Evolutionary conservation across 345 rosid genomes (phyloP), one percentile per base, ranked within the genome.

Genomic region (Cardiospermum halicacabum): DNA sequence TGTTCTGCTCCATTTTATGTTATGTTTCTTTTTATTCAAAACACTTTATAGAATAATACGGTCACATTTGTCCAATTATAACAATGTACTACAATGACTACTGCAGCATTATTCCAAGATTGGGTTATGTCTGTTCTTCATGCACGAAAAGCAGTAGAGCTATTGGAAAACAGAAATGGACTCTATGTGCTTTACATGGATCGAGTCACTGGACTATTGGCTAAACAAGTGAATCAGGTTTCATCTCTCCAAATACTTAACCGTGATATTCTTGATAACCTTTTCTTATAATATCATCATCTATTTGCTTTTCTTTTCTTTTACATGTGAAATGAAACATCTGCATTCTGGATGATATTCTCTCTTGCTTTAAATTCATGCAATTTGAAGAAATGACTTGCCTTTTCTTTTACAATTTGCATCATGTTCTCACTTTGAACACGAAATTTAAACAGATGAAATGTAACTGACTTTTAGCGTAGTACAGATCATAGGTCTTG

Each of bases 101-200:
- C 65, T 70, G 81, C 85, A 91, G 99, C 59, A 28, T 62, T 91
- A 56, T 84, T 83, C 42, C 89, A 89, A 69, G 93, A 84, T 66
- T 91, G 97, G 91, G 71, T 84, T 71, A 62, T 75, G 55, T 87
- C 96, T 57, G 55, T 89, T 24, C 53, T 81, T 31, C 92, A 84
- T 30, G 91, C 90, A 37, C 80, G 81, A 66, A 84, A 89, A 78
- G 83, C 90, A 40, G 61, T 80, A 36, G 81, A 75, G 57, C 78
- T 80, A 39, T 61, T 88, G 81, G 97, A 91, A 67, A 85, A 66
- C 77, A 84, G 96, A 75, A 87, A 78, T 27, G 89, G 89, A 62
- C 82, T 94, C 37, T 85, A 91, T 67, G 76, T 76, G 58, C 75
- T 80, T 5, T 89, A 85, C 89, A 81, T 91, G 88, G 99, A 94